These are phyloP conservation scores for Solanum commersonii DNA, from an alignment of 257 asterid species.

Conservation along the genomic window DNA sequence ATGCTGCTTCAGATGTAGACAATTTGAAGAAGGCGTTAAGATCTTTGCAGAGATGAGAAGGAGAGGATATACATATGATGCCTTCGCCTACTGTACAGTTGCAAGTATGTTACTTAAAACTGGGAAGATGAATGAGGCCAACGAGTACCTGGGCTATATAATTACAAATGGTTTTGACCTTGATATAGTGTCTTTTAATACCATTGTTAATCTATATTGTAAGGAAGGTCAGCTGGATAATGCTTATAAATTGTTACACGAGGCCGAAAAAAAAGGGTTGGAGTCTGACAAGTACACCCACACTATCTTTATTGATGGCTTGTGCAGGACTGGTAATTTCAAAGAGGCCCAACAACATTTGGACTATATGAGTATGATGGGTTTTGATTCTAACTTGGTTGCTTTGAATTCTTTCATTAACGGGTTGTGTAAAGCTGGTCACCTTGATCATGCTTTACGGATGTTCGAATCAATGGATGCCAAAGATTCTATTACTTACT, in stretches of 20 bases:
- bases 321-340: constrained; percentile 62
- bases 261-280: constrained; percentile 46
- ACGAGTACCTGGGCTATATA: constrained; percentile 47
- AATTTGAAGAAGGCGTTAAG: constrained; percentile 48
- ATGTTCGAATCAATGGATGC: constrained; percentile 42
- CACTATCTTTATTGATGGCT: constrained; percentile 66
- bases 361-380: constrained; percentile 39
- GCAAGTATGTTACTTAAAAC: constrained; percentile 54
- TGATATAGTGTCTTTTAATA: constrained; percentile 69
- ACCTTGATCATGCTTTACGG: constrained; percentile 55
- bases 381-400: constrained; percentile 44
- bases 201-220: constrained; percentile 54
- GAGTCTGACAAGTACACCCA: constrained; percentile 62
- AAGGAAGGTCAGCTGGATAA: constrained; percentile 53
- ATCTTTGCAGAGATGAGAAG: constrained; percentile 69
- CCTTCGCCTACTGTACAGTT: constrained; percentile 68
- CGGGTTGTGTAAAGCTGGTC: constrained; percentile 55
- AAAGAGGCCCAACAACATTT: constrained; percentile 45
- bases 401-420: constrained; percentile 66
- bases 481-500: constrained; percentile 71
- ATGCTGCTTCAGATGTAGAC: constrained; percentile 41
- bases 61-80: constrained; percentile 68
- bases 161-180: constrained; percentile 65
- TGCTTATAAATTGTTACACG: constrained; percentile 40
- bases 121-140: constrained; percentile 35